These are phyloP conservation scores for Pseudocercospora macadamiae DNA, from an alignment of 2,329 filamentous ascomycete genomes.

Conservation along the genomic window DNA sequence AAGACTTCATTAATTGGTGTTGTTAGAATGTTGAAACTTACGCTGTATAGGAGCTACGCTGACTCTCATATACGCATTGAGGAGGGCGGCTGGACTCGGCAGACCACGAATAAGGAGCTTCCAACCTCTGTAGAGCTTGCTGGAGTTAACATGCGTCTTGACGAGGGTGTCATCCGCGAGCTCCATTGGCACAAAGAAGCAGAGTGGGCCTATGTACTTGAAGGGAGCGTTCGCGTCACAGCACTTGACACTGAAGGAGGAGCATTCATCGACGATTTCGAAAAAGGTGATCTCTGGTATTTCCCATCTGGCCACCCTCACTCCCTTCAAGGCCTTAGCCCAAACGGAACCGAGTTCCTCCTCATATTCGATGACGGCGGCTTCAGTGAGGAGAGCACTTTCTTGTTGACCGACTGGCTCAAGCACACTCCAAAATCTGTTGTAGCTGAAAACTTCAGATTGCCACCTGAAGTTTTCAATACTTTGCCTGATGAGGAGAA, in stretches of 20 bases:
- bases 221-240: constrained; percentile 69
- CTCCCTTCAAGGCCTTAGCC: constrained; percentile 71
- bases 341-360: constrained; percentile 64
- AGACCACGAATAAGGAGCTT: constrained; percentile 70
- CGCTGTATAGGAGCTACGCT: constrained; percentile 47
- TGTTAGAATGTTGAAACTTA: too few relatives aligned
- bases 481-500: constrained; percentile 68
- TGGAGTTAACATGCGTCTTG: constrained; percentile 77
- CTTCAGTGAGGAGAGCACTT: constrained; percentile 69
- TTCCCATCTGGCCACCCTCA: constrained; percentile 79
- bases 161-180: constrained; percentile 72
- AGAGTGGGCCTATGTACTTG: constrained; percentile 75
- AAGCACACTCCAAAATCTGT: constrained; percentile 73
- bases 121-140: constrained; percentile 70
- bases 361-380: constrained; percentile 64
- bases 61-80: constrained; percentile 55
- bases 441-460: constrained; percentile 73
- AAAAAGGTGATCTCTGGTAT: constrained; percentile 79
- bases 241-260: constrained; percentile 75
- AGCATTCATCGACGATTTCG: constrained; percentile 75
- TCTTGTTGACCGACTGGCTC: constrained; percentile 74
- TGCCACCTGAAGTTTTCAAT: constrained; percentile 70
- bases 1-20: constrained; percentile 40
- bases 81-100: constrained; percentile 76
- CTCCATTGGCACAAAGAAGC: constrained; percentile 82